phyloP scores from a whole-genome alignment of 768 basidiomycete genomes.

The Lactifluus pinguis region DNA sequence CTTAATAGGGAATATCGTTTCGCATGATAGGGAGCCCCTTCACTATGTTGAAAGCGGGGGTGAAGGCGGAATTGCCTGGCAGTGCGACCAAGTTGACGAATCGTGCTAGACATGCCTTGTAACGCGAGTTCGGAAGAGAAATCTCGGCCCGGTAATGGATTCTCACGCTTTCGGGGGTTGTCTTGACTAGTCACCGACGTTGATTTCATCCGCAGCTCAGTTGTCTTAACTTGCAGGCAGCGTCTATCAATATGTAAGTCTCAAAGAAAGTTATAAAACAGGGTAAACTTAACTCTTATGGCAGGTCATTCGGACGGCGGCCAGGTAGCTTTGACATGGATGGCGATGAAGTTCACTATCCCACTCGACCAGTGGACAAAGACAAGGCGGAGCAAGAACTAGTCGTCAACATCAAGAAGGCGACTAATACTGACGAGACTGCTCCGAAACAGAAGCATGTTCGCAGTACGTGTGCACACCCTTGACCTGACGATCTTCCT shows the following conservation, averaged over 20 bases:
- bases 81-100: conserved; percentile 1
- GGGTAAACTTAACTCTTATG: conserved; percentile 8
- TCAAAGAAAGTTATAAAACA: neutral
- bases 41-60: conserved; percentile 6
- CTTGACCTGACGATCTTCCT: neutral
- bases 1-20: conserved; percentile 53
- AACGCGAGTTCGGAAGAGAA: neutral
- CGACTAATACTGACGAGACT: conserved; percentile 87
- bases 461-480: conserved; percentile 57
- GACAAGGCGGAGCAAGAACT: conserved; percentile 96
- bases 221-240: neutral
- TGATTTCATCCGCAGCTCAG: conserved; percentile 6
- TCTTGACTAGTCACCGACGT: neutral
- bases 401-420: conserved; percentile 94
- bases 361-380: conserved; percentile 95
- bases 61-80: neutral
- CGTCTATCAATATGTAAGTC: conserved; percentile 8
- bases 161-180: neutral
- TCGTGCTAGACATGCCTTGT: neutral
- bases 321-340: conserved; percentile 53
- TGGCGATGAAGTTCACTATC: conserved; percentile 80
- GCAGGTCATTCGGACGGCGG: conserved; percentile 28
- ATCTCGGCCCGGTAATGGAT: neutral
- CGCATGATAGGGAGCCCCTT: conserved; percentile 37
- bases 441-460: conserved; percentile 99